Conservation (phyloP, 2,329 filamentous ascomycete species). For the Didymella pinodella region DNA sequence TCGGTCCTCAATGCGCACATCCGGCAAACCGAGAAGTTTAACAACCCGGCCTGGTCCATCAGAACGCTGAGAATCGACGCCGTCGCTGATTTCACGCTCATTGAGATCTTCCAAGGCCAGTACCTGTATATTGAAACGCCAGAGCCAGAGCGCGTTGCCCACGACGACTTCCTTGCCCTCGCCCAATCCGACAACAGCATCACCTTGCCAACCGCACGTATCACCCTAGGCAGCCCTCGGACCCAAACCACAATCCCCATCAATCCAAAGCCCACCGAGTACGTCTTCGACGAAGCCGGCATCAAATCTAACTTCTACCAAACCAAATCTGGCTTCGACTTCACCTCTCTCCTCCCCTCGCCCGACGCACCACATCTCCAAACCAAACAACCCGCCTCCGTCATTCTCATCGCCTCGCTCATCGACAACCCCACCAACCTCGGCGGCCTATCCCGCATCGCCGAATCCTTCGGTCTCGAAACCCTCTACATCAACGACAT, state of each 20-base stretch:
- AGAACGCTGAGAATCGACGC: constrained; percentile 52
- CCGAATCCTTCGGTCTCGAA: constrained; percentile 60
- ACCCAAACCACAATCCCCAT: constrained; percentile 1
- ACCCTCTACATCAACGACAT: constrained; percentile 56
- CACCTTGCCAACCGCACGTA: constrained; percentile 34
- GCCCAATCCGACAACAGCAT: constrained; percentile 35
- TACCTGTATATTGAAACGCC: constrained; percentile 56
- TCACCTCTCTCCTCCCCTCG: constrained; percentile 38
- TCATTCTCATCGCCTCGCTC: constrained; percentile 60
- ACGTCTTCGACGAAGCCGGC: constrained; percentile 13
- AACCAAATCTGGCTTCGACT: constrained; percentile 60
- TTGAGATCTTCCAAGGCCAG: constrained; percentile 55
- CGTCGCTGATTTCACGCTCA: constrained; percentile 53
- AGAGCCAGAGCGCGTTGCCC: constrained; percentile 48
- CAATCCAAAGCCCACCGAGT: constrained; percentile 13
- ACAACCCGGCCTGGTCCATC: constrained; percentile 51
- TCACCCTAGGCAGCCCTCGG: constrained; percentile 41
- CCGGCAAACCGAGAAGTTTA: constrained; percentile 54
- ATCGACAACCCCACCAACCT: constrained; percentile 61
- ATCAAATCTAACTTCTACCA: constrained; percentile 52
- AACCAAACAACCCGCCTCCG: constrained; percentile 39
- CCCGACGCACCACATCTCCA: constrained; percentile 29
- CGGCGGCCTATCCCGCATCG: constrained; percentile 59
- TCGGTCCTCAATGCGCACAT: constrained; percentile 55
- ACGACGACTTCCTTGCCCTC: constrained; percentile 53